Percentiles rank a stretch among this genome's conserved stretches.
These are phyloP conservation scores for Lotus japonicus DNA, from an alignment of 306 rosid species.

Conservation along the genomic window DNA sequence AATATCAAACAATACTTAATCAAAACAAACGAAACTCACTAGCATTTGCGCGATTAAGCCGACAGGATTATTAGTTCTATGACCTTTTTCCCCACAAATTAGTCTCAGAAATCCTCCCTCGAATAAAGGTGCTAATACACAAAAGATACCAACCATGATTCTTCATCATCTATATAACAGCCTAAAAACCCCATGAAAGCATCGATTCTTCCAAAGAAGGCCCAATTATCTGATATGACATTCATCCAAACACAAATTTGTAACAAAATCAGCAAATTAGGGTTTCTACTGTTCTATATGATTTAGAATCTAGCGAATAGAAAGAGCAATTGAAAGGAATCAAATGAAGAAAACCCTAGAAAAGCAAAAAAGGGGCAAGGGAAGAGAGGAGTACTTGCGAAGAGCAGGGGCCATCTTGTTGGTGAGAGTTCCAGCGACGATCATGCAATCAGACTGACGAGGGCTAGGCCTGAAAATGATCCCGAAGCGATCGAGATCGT, in stretches of 20 bases:
- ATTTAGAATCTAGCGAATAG: neutral
- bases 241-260: neutral
- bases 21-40: neutral
- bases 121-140: neutral
- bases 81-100: neutral
- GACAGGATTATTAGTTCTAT: neutral
- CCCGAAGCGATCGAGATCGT: conserved; percentile 93
- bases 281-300: neutral
- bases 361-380: neutral
- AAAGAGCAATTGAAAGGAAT: neutral
- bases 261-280: neutral
- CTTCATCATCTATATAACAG: neutral
- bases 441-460: conserved; percentile 93
- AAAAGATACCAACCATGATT: neutral
- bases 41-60: neutral
- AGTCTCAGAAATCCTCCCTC: neutral
- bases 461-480: conserved; percentile 97
- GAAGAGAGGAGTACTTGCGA: conserved; percentile 53
- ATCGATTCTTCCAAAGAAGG: neutral
- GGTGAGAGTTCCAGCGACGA: conserved; percentile 97
- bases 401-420: conserved; percentile 99
- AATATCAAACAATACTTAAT: neutral
- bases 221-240: neutral
- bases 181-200: neutral
- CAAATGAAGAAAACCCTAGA: conserved; percentile 14